Evolutionary conservation across 2,329 filamentous ascomycete genomes (phyloP).

Genomic region (Pyricularia sp.): DNA sequence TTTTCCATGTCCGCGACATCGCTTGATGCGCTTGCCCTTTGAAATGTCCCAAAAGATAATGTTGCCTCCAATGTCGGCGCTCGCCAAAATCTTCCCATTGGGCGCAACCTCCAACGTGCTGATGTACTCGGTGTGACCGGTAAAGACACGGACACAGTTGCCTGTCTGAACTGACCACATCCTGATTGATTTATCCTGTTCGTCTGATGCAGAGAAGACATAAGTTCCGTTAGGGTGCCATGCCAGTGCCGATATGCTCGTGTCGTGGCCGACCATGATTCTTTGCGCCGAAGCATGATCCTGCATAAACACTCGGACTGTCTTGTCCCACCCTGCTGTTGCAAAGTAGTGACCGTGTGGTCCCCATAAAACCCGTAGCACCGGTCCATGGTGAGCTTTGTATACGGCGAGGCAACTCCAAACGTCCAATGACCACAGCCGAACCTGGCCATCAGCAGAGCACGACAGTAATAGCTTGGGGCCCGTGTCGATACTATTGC

Average conservation of each 20-base stretch:
- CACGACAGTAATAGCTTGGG: constrained; percentile 68
- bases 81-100: constrained; percentile 82
- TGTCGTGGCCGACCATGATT: constrained; percentile 84
- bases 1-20: constrained; percentile 85
- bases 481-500: constrained; percentile 17
- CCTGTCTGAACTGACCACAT: constrained; percentile 96
- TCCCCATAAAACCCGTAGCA: constrained; percentile 80
- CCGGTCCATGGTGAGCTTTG: constrained; percentile 80
- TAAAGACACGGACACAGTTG: constrained; percentile 79
- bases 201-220: constrained; percentile 82
- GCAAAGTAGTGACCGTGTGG: constrained; percentile 94
- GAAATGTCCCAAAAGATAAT: constrained; percentile 91
- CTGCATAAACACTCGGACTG: constrained; percentile 80
- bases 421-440: constrained; percentile 83
- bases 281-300: constrained; percentile 83
- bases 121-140: constrained; percentile 79
- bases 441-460: constrained; percentile 75
- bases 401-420: constrained; percentile 92
- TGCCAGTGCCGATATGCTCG: constrained; percentile 76
- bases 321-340: constrained; percentile 78
- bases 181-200: constrained; percentile 74
- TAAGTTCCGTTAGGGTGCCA: constrained; percentile 95
- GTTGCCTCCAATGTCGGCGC: constrained; percentile 74
- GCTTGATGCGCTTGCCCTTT: constrained; percentile 77
- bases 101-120: constrained; percentile 75